A percentile compares a stretch with the other conserved stretches of the same genome.
phyloP scores from a whole-genome alignment of 257 asterid genomes.

The Primulina huaijiensis region DNA sequence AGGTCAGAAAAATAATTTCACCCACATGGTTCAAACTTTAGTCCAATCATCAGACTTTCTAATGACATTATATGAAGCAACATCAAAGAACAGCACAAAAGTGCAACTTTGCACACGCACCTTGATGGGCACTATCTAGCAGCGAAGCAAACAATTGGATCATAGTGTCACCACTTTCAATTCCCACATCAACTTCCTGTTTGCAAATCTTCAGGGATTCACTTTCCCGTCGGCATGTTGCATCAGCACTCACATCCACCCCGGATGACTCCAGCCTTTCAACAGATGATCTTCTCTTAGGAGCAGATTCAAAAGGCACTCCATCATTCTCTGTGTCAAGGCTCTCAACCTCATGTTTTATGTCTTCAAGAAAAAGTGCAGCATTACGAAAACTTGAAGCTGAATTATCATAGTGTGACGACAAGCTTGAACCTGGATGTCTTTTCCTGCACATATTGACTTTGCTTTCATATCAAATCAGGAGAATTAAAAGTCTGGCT shows the following conservation, averaged over 20 bases:
- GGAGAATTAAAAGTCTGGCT: not conserved
- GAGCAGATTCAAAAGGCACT: conserved; percentile 45
- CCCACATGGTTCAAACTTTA: conserved; percentile 1
- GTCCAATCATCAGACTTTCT: conserved; percentile 3
- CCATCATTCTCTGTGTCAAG: conserved; percentile 37
- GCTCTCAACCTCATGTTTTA: conserved; percentile 77
- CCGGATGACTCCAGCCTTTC: conserved; percentile 39
- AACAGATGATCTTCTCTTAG: conserved; percentile 50
- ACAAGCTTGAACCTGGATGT: conserved; percentile 56
- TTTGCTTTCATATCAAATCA: conserved; percentile 11
- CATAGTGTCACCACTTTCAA: conserved; percentile 62
- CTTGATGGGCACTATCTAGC: conserved; percentile 90
- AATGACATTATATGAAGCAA: conserved; percentile 13
- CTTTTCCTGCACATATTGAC: conserved; percentile 56
- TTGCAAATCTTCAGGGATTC: conserved; percentile 68
- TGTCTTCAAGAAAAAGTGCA: conserved; percentile 77
- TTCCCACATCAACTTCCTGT: conserved; percentile 63
- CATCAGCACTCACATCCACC: conserved; percentile 38
- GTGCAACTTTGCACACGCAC: conserved; percentile 34
- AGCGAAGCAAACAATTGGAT: conserved; percentile 79
- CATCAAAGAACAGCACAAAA: conserved; percentile 8
- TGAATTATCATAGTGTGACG: conserved; percentile 63
- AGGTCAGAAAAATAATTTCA: conserved; percentile 10
- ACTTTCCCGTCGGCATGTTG: conserved; percentile 46
- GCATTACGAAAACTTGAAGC: conserved; percentile 73